Evolutionary conservation across 495 filamentous ascomycete species (phyloP).

Genomic region (Talaromyces stipitatus): DNA sequence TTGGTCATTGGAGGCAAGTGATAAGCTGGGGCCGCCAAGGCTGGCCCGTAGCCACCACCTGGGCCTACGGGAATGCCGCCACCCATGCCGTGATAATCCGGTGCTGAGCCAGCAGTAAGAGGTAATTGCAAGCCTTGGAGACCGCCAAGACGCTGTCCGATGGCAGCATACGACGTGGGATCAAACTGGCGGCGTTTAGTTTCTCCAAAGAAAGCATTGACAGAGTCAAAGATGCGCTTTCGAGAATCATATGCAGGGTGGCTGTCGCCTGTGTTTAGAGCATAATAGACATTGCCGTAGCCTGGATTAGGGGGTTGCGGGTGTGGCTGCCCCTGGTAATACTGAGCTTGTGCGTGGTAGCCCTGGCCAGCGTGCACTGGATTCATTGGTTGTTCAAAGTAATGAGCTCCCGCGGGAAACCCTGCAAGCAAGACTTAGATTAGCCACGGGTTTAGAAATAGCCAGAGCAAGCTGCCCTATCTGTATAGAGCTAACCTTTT

Average conservation of each 20-base stretch:
- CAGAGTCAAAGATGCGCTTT: constrained; percentile 77
- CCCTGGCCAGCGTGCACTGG: constrained; percentile 25
- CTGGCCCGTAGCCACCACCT: constrained; percentile 41
- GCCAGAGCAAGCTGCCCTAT: neutral
- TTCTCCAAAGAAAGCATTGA: constrained; percentile 91
- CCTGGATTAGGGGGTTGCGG: constrained; percentile 36
- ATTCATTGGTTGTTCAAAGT: constrained; percentile 37
- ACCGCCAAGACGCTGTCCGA: constrained; percentile 69
- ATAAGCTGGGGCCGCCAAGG: constrained; percentile 47
- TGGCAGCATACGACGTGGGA: constrained; percentile 70
- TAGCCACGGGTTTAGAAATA: neutral
- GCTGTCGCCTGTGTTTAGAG: constrained; percentile 48
- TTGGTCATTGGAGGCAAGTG: constrained; percentile 78
- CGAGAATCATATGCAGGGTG: constrained; percentile 52
- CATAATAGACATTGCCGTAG: constrained; percentile 70
- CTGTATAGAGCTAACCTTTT: constrained; percentile 20
- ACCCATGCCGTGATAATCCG: constrained; percentile 58
- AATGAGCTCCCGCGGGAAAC: constrained; percentile 33
- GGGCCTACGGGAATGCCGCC: constrained; percentile 41
- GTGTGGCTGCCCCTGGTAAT: constrained; percentile 52
- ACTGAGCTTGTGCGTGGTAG: constrained; percentile 44
- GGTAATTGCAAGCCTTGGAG: constrained; percentile 65
- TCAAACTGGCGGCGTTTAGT: constrained; percentile 85
- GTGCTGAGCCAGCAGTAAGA: constrained; percentile 47
- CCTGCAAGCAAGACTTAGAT: constrained; percentile 16